Base-by-base conservation (phyloP, 2,329 filamentous ascomycete species). In the Dactylella cylindrospora region DNA sequence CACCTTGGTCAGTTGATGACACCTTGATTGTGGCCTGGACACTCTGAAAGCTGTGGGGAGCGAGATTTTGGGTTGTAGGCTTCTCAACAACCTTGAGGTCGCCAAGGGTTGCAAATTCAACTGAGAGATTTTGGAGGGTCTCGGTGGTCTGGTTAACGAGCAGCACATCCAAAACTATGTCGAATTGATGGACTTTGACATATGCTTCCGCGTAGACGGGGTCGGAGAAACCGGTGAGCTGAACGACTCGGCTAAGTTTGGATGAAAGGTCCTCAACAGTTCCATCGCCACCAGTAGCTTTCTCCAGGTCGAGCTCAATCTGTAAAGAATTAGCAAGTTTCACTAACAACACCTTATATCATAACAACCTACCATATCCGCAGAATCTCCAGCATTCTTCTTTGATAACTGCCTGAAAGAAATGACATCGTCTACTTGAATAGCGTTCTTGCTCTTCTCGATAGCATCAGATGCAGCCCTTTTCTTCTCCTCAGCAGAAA, bases 11-110 rank as follows among this genome's bases (percentile, higher is more conserved):
- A 3, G 93, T 98, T 5, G 90, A 95, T 2, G 90, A 95, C 17
- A 98, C 93, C 77, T 97, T 97, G 79, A 98, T 94, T 8, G 93
- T 98, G 71, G 90, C 91, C 74, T 98, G 93, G 25, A 98, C 90
- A 71, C 97, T 97, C 76, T 95, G 84, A 79, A 98, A 98, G 74
- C 96, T 93, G 71, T 96, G 90, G 0, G 90, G 89, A 1, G 86
- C 90, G 9, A 98, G 81, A 71, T 96, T 98, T 74, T 97, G 93
- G 3, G 93, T 97, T 2, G 90, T 94, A 33, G 93, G 93, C 65
- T 90, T 83, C 76, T 98, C 93, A 19, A 98, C 91, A 26, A 98
- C 93, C 77, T 98, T 98, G 65, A 98, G 81, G 72, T 98, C 93
- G 65, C 93, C 93, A 0, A 98, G 80, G 0, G 93, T 98, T n/a